Evolutionary conservation across 2,329 filamentous ascomycete species (phyloP), one percentile per base, ranked within the genome.

Genomic region (Nigrospora osmanthi): DNA sequence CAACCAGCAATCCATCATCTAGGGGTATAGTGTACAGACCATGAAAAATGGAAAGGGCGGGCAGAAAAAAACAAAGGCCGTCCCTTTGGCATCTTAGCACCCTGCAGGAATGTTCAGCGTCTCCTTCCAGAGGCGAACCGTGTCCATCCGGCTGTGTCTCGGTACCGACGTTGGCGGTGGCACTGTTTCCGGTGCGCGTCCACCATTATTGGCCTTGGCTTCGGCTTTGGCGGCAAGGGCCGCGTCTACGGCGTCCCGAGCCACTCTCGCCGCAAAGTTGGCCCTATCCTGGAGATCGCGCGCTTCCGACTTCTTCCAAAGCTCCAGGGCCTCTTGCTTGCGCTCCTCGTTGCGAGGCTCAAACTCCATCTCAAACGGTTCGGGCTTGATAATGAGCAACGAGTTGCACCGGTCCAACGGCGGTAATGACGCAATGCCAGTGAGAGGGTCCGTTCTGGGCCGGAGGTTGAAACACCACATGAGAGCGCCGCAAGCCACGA

Each of bases 361-460:
- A 44, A 78, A 77, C 1, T 61, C 65, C 72, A 78, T 75, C 56
- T 75, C 60, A 53, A 75, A 78, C 0, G 69, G 66, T 48, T 78
- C 71, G 1, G 75, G 75, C 63, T 77, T 77, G 61, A 78, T 69
- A 52, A 78, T 77, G n/a, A 78, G 66, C 12, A 77, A 61, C 5
- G 72, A 75, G 54, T 76, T 77, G 35, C 67, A 73, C 60, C 75
- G 74, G 56, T 74, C 58, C 4, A 69, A 50, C 0, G 69, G 67
- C 0, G 73, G 67, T 5, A 69, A 66, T 4, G 71, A 56, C 31
- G 68, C 59, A 13, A 54, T 35, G 4, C 67, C 66, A 1, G 70
- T 69, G 1, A 50, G 45, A 1, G 68, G 61, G 45, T 73, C 63
- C 4, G 67, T 55, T 62, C 77, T 77, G 28, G 46, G 52, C 50